phyloP scores from a whole-genome alignment of 2,329 filamentous ascomycete genomes.

The Apiospora malaysiana region DNA sequence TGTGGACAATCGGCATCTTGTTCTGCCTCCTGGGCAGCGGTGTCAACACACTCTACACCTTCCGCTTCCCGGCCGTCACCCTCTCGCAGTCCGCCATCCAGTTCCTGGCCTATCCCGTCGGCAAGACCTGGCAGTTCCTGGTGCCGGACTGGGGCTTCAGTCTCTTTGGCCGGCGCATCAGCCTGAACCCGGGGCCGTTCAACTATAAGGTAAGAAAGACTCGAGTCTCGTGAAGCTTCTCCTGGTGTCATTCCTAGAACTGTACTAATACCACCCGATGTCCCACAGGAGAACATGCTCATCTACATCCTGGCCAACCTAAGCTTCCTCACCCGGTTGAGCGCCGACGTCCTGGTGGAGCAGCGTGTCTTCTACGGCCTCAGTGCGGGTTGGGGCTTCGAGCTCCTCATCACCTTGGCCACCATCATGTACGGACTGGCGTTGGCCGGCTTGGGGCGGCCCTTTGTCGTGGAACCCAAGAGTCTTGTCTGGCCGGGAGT shows the following conservation, averaged over 20 bases:
- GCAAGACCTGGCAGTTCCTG: background rate
- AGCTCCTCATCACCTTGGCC: no score
- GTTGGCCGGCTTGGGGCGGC: no score
- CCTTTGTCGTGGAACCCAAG: no score
- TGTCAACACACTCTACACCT: background rate
- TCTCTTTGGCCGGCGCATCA: background rate
- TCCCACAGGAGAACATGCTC: constrained; percentile 47
- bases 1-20: background rate
- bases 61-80: background rate
- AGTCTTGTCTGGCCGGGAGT: no score
- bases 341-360: constrained; percentile 42
- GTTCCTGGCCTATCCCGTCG: background rate
- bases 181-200: constrained; percentile 27
- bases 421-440: no score
- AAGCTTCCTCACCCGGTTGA: constrained; percentile 48
- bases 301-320: constrained; percentile 53
- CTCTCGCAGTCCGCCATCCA: background rate
- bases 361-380: constrained; percentile 41
- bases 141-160: background rate
- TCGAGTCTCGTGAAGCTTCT: no score
- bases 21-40: background rate
- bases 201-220: constrained; percentile 38
- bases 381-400: no score
- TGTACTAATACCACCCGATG: background rate
- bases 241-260: no score